phyloP scores from a whole-genome alignment of 1,284 basidiomycete species.

The Sporisorium reilianum region DNA sequence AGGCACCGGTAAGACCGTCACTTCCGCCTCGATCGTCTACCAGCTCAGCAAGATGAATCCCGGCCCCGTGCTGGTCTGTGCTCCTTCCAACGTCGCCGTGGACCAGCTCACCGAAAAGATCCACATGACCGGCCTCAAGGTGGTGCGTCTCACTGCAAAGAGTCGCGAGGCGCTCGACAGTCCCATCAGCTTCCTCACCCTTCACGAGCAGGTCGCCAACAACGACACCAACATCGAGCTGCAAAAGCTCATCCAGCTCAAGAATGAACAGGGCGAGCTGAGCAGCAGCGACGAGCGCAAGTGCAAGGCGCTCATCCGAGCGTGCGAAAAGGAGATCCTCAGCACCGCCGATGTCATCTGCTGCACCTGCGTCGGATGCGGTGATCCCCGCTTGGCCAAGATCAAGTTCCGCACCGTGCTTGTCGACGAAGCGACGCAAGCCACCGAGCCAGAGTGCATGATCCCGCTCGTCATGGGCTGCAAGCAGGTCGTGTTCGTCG shows the following conservation, averaged over 20 bases:
- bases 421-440: slow-evolving; percentile 98
- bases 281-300: slow-evolving; percentile 96
- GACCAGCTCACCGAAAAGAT: slow-evolving; percentile 99
- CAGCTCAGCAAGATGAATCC: slow-evolving; percentile 99
- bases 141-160: slow-evolving; percentile 96
- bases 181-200: slow-evolving; percentile 88
- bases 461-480: slow-evolving; percentile 97
- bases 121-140: slow-evolving; percentile 94
- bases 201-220: slow-evolving; percentile 97
- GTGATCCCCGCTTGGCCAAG: slow-evolving; percentile 93
- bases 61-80: slow-evolving; percentile 97
- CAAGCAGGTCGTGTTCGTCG: slow-evolving; percentile 96
- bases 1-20: slow-evolving; percentile 98
- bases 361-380: slow-evolving; percentile 97
- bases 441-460: slow-evolving; percentile 99
- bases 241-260: slow-evolving; percentile 96
- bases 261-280: slow-evolving; percentile 96
- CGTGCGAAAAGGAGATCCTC: slow-evolving; percentile 97
- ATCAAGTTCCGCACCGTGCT: slow-evolving; percentile 98
- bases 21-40: slow-evolving; percentile 98
- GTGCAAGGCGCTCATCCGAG: slow-evolving; percentile 93
- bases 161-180: slow-evolving; percentile 97
- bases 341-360: slow-evolving; percentile 97
- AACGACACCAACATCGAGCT: slow-evolving; percentile 81
- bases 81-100: slow-evolving; percentile 98